Conservation (phyloP, 176 grass and related monocot species). For the Aegilops speltoides region DNA sequence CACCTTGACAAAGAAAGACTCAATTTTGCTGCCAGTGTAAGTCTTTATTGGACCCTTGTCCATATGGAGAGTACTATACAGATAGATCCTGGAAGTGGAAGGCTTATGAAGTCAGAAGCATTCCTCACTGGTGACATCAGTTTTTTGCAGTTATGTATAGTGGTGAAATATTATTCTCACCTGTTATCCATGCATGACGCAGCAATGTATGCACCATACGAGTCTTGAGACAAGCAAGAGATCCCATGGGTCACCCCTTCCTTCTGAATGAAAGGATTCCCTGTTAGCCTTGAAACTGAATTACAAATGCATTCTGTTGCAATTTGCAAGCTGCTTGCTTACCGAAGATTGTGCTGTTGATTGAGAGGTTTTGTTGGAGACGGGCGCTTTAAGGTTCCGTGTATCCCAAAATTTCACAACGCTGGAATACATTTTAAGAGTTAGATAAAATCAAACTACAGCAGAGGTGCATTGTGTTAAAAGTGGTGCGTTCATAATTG, state of each 20-base stretch:
- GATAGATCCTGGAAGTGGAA: slow-evolving; percentile 81
- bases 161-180: slow-evolving; percentile 26
- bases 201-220: slow-evolving; percentile 59
- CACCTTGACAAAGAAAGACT: slow-evolving; percentile 96
- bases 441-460: not conserved
- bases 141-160: not conserved
- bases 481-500: not conserved
- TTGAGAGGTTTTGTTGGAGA: slow-evolving; percentile 51
- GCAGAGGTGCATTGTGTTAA: not conserved
- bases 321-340: slow-evolving; percentile 13
- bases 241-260: slow-evolving; percentile 84
- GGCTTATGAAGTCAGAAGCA: slow-evolving; percentile 18
- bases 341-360: slow-evolving; percentile 52
- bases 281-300: not conserved
- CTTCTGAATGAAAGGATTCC: slow-evolving; percentile 39
- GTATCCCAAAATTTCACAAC: slow-evolving; percentile 96
- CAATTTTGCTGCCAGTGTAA: slow-evolving; percentile 84
- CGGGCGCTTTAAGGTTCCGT: slow-evolving; percentile 64
- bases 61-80: slow-evolving; percentile 81
- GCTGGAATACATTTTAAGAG: slow-evolving; percentile 17
- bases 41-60: slow-evolving; percentile 77
- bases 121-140: not conserved
- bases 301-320: not conserved
- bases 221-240: slow-evolving; percentile 89
- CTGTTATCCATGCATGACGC: slow-evolving; percentile 95